phyloP scores from a whole-genome alignment of 2,329 filamentous ascomycete genomes.

The Hypomyces perniciosus region DNA sequence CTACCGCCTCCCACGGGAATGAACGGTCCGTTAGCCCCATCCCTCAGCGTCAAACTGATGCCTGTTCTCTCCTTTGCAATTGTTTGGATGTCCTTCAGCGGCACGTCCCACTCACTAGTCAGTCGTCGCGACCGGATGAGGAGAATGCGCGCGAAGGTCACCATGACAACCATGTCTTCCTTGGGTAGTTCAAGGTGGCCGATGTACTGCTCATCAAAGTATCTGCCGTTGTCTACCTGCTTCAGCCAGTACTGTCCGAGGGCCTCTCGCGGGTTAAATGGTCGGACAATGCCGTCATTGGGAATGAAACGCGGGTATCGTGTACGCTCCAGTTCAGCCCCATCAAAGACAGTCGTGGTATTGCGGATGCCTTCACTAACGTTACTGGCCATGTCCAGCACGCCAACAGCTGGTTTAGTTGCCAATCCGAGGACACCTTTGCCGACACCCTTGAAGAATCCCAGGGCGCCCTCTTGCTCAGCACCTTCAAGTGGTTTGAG shows the following conservation, averaged over 20 bases:
- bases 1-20: constrained; percentile 90
- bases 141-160: constrained; percentile 83
- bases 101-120: constrained; percentile 91
- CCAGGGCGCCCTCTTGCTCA: constrained; percentile 86
- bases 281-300: constrained; percentile 85
- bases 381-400: constrained; percentile 94
- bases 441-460: constrained; percentile 96
- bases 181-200: constrained; percentile 87
- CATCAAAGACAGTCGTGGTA: constrained; percentile 96
- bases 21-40: constrained; percentile 89
- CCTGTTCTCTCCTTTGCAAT: constrained; percentile 96
- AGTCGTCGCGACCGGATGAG: constrained; percentile 82
- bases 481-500: constrained; percentile 92
- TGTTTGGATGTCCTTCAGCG: constrained; percentile 91
- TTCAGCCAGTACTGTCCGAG: constrained; percentile 98
- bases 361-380: constrained; percentile 97
- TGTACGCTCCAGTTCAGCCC: constrained; percentile 87
- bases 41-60: constrained; percentile 80
- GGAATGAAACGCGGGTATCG: constrained; percentile 91
- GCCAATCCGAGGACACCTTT: constrained; percentile 92
- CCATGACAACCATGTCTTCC: constrained; percentile 83
- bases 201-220: constrained; percentile 96
- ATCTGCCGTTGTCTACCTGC: constrained; percentile 93
- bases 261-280: constrained; percentile 90
- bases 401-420: constrained; percentile 93